phyloP scores from a whole-genome alignment of 2,329 filamentous ascomycete species.

The Pseudogymnoascus sp. region DNA sequence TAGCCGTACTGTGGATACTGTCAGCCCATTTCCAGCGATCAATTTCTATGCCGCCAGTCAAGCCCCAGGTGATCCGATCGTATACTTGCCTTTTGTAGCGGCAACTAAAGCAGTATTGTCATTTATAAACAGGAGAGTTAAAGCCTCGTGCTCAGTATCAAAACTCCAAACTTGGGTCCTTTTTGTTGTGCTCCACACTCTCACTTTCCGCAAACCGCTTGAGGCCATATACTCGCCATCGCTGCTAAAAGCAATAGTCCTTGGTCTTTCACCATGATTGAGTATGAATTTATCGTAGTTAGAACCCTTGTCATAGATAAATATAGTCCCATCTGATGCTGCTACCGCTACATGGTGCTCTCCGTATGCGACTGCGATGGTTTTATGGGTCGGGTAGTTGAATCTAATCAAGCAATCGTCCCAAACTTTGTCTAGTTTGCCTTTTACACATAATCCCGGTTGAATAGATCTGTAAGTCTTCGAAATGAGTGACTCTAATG shows the following conservation, averaged over 20 bases:
- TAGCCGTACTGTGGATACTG: not conserved
- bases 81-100: slow-evolving; percentile 16
- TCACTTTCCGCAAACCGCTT: slow-evolving; percentile 14
- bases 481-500: slow-evolving; percentile 25
- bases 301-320: slow-evolving; percentile 23
- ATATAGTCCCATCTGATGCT: slow-evolving; percentile 24
- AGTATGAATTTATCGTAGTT: slow-evolving; percentile 17
- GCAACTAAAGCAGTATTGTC: slow-evolving; percentile 15
- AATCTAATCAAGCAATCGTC: slow-evolving; percentile 29
- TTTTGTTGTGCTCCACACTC: slow-evolving; percentile 19
- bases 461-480: slow-evolving; percentile 9
- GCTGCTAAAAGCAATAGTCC: slow-evolving; percentile 21
- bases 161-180: slow-evolving; percentile 16
- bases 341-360: slow-evolving; percentile 26
- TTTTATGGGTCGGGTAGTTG: slow-evolving; percentile 22
- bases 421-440: slow-evolving; percentile 22
- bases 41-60: slow-evolving; percentile 6
- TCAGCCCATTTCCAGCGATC: not conserved
- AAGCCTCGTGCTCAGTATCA: slow-evolving; percentile 11
- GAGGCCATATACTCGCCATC: slow-evolving; percentile 22
- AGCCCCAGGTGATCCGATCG: slow-evolving; percentile 17
- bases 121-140: slow-evolving; percentile 16
- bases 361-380: slow-evolving; percentile 23
- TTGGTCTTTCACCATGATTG: slow-evolving; percentile 22
- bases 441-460: slow-evolving; percentile 18